Evolutionary conservation across 345 rosid species (phyloP).

Genomic region (Cardamine chenopodiifolia): DNA sequence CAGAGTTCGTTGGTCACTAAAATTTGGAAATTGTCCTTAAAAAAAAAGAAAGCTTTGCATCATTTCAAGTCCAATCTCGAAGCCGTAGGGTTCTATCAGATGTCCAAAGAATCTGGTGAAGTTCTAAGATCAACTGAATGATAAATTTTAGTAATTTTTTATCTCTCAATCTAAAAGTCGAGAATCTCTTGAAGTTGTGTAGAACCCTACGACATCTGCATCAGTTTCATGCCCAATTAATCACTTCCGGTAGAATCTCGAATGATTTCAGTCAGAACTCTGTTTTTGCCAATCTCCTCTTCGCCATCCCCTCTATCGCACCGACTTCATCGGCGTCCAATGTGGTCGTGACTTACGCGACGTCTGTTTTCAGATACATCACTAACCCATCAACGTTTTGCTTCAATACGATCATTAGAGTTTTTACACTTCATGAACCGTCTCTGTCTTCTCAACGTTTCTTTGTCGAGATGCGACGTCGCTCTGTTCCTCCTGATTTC

Average conservation of each 20-base stretch:
- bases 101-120: neutral
- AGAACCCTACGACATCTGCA: constrained; percentile 38
- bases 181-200: constrained; percentile 38
- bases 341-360: constrained; percentile 44
- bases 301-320: constrained; percentile 44
- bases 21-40: neutral
- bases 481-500: constrained; percentile 60
- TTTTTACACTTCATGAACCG: constrained; percentile 53
- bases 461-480: constrained; percentile 59
- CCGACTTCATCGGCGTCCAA: constrained; percentile 15
- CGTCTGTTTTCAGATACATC: constrained; percentile 48
- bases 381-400: constrained; percentile 59
- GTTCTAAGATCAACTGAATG: constrained; percentile 15
- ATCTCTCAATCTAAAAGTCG: neutral
- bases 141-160: constrained; percentile 8
- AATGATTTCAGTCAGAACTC: neutral
- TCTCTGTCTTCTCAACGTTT: constrained; percentile 56
- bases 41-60: constrained; percentile 8
- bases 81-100: neutral
- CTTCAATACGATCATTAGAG: constrained; percentile 59
- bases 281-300: constrained; percentile 49
- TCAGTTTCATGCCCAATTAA: constrained; percentile 36
- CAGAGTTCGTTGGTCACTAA: neutral
- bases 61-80: neutral
- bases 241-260: constrained; percentile 35